Base-by-base conservation (phyloP, 352 stramenopile genomes). In the Globisporangium heterothallicum region DNA sequence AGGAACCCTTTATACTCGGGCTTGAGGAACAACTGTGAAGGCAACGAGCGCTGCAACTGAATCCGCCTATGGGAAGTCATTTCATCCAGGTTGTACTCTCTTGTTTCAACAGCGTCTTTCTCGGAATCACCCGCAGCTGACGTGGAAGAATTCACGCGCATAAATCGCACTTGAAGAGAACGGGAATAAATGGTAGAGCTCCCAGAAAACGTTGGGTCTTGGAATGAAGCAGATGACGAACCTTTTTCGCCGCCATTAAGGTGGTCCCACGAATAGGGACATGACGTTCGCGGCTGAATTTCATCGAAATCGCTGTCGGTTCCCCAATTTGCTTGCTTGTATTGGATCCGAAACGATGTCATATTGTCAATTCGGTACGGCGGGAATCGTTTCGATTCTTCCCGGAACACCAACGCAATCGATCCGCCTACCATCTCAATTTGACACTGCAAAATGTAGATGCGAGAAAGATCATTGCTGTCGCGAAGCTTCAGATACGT, bases 281-380 rank as follows among this genome's bases (percentile, higher is more conserved):
- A 88, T 0, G 80, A 95, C 24, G 73, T 78, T 12, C 81, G 72
- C 12, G 81, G 82, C 6, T 76, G 53, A 2, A 95, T 49, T 25
- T 92, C 75, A 41, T 96, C 86, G 35, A 82, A 94, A 49, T 84
- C 70, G 21, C 72, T 78, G 18, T 84, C 74, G 6, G 69, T 65
- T 19, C 77, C 74, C 84, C 84, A 95, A 34, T 74, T 78, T 19
- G 68, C 69, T 57, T 96, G 85, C 49, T 88, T 89, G 64, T 82
- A 94, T 49, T 88, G 74, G 42, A 96, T 91, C 30, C 83, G 78
- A 60, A 92, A 93, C 16, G 84, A 94, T 21, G 86, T 94, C 73
- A 92, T 91, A 66, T 96, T 96, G 57, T 95, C 86, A 44, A 96
- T 95, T 44, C 87, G 76, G 56, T 96, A 96, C 13, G 85, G 87